Conservation (phyloP, 1,139 yeast species). For the Suhomyces chickasaworum region DNA sequence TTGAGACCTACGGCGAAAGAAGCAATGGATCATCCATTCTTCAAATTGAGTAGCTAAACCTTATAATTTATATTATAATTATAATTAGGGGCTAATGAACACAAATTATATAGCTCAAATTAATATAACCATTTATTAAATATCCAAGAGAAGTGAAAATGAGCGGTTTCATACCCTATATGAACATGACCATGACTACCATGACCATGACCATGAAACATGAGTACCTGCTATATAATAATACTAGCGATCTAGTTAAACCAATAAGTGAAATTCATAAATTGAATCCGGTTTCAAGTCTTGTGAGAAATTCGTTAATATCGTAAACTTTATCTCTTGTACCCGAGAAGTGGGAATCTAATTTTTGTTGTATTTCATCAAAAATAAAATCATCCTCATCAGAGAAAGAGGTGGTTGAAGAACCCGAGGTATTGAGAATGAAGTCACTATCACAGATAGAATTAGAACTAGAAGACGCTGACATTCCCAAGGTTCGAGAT, state of each 20-base stretch:
- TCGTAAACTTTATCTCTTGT: slow-evolving; percentile 31
- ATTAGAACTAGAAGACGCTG: slow-evolving; percentile 11
- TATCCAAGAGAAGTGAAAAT: slow-evolving; percentile 3
- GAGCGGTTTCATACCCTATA: not conserved
- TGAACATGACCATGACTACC: too few species aligned
- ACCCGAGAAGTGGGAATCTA: slow-evolving; percentile 27
- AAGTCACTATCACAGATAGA: slow-evolving; percentile 17
- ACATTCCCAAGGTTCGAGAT: slow-evolving; percentile 5
- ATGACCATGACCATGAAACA: too few species aligned
- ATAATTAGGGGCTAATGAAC: not conserved
- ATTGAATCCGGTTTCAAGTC: slow-evolving; percentile 28
- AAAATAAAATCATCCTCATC: slow-evolving; percentile 24
- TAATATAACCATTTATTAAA: slow-evolving; percentile 6
- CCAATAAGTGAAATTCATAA: slow-evolving; percentile 2
- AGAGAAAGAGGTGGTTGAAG: slow-evolving; percentile 11
- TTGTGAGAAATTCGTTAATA: slow-evolving; percentile 26
- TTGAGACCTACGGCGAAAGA: slow-evolving; percentile 75
- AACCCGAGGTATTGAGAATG: slow-evolving; percentile 11
- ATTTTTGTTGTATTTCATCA: slow-evolving; percentile 27
- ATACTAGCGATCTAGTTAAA: not conserved
- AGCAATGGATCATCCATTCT: slow-evolving; percentile 67
- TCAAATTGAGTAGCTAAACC: slow-evolving; percentile 23
- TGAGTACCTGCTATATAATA: not conserved
- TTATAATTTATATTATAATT: not conserved
- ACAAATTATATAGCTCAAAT: slow-evolving; percentile 1